A percentile compares a stretch with the other conserved stretches of the same genome.
Evolutionary conservation across 176 grass and related monocot genomes (phyloP).

Genomic region (Elymus sibiricus): DNA sequence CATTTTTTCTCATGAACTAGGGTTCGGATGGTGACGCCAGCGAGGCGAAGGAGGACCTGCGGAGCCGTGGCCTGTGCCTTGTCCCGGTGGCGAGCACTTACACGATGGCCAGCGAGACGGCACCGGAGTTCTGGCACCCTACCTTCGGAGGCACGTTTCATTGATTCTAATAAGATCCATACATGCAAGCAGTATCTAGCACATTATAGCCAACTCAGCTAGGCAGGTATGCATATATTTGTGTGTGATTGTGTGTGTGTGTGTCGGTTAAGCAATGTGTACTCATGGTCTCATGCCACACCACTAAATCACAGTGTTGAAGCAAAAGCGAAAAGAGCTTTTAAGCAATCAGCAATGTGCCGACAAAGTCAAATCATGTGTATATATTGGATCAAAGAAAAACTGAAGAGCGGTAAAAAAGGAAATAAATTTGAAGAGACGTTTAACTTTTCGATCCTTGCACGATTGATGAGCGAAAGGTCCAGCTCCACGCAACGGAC

Average conservation of each 20-base stretch:
- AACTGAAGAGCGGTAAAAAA: background rate
- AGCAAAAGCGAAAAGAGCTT: background rate
- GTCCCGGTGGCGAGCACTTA: slow-evolving; percentile 81
- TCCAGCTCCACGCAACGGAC: no score
- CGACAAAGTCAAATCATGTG: background rate
- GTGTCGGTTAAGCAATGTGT: background rate
- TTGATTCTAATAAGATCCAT: slow-evolving; percentile 9
- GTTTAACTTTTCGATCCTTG: background rate
- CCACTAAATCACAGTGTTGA: background rate
- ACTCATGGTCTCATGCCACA: background rate
- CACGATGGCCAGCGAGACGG: slow-evolving; percentile 45
- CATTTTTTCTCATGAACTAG: slow-evolving; percentile 26
- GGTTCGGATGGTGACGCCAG: slow-evolving; percentile 13
- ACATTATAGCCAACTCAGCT: background rate
- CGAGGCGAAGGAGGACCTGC: slow-evolving; percentile 47
- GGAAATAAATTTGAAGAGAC: background rate
- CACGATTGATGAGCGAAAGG: no score
- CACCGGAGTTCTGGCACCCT: slow-evolving; percentile 74
- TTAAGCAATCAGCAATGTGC: slow-evolving; percentile 1
- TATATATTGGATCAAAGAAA: background rate
- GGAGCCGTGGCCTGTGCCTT: slow-evolving; percentile 73
- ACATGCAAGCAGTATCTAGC: background rate
- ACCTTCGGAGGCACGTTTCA: slow-evolving; percentile 73
- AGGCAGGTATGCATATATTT: background rate
- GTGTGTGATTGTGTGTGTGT: background rate